Conservation (phyloP, 495 filamentous ascomycete genomes). For the Penicillium lagena region DNA sequence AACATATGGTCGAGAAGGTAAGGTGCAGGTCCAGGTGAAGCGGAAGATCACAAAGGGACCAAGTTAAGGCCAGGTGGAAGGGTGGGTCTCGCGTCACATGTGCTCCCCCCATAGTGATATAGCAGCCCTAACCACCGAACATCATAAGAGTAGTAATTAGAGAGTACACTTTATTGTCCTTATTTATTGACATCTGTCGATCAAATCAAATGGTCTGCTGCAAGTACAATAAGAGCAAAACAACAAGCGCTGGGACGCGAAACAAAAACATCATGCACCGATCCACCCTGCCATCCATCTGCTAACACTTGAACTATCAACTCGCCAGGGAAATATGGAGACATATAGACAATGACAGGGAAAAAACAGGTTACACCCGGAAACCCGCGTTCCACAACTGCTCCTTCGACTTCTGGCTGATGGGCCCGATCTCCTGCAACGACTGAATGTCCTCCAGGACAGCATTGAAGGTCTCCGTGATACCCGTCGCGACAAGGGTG, state of each 20-base stretch:
- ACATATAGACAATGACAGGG: constrained; percentile 7
- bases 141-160: too few species aligned
- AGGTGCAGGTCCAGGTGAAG: neutral
- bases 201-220: neutral
- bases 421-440: constrained; percentile 50
- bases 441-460: constrained; percentile 74
- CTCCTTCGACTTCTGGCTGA: constrained; percentile 34
- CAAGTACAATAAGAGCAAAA: neutral
- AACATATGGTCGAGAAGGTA: too few species aligned
- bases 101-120: constrained; percentile 10
- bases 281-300: constrained; percentile 1
- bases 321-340: constrained; percentile 9
- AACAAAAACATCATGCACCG: neutral
- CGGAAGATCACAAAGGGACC: neutral
- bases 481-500: constrained; percentile 53
- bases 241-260: neutral
- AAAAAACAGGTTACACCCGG: constrained; percentile 4
- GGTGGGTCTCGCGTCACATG: constrained; percentile 26
- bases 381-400: constrained; percentile 22
- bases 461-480: constrained; percentile 68
- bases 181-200: too few species aligned
- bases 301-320: neutral
- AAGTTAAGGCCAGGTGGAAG: constrained; percentile 24
- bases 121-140: too few species aligned
- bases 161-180: too few species aligned